Evolutionary conservation across 192 early-diverging fungal species (phyloP), one percentile per base, ranked within the genome.

Genomic region (Backusella circina): DNA sequence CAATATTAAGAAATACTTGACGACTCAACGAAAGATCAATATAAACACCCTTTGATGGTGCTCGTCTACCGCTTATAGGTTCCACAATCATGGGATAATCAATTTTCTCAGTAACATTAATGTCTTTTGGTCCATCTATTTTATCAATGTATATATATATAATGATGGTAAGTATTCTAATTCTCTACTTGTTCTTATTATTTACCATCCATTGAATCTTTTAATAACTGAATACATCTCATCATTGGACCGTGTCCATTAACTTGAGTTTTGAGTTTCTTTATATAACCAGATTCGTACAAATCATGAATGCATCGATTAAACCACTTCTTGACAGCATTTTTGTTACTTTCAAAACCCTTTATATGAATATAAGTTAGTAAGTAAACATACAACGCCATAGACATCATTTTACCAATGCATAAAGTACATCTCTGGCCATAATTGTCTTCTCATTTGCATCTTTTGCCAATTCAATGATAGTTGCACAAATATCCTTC

Each of bases 391-490:
- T 47, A 47, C 44, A 47, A 5, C 18, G 7, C 6, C 5, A n/a
- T 7, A 47, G 3, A 47, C 38, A 26, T 57, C 2, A 12, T 57
- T 10, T 57, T 57, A 57, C 54, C 54, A 57, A 57, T 26, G 54
- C 54, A 57, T 57, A 57, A 57, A 57, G 54, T 8, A 77, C 38
- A 54, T 77, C 76, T 65, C 33, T 16, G 15, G 30, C 66, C 15
- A 51, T 30, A 64, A 77, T 77, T 1, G 37, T 41, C 47, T 73
- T 35, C 36, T 72, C 65, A n/a, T 54, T n/a, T 2, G 76, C 70
- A 65, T 65, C 65, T 33, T 35, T 13, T n/a, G 72, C 36, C 23
- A 77, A 33, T 28, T 35, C 65, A 5, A 32, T 72, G 5, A 77
- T 47, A 9, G 23, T 36, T 15, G 28, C 26, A 15, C 21, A 18